These are phyloP conservation scores for Vigna angularis DNA, from an alignment of 306 rosid genomes.

Conservation along the genomic window DNA sequence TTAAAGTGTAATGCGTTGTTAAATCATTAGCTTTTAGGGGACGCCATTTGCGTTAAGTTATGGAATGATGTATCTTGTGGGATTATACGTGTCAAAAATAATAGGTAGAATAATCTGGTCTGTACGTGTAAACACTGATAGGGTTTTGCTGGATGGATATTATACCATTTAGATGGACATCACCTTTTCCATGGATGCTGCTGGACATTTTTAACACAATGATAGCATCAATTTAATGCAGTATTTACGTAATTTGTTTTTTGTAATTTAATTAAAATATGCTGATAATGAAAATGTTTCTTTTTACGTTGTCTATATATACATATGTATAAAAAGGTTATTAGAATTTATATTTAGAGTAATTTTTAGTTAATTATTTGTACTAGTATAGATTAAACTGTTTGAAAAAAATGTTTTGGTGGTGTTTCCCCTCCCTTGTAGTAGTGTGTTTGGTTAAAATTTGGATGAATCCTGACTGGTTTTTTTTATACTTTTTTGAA, in stretches of 20 bases:
- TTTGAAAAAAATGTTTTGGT: too few relatives aligned
- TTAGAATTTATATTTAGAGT: too few relatives aligned
- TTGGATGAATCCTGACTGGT: too few relatives aligned
- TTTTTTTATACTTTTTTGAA: too few relatives aligned
- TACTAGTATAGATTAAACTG: too few relatives aligned
- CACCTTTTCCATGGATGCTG: neutral
- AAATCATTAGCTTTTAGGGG: slow-evolving; percentile 40
- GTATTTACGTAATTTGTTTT: neutral
- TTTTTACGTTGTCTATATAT: too few relatives aligned
- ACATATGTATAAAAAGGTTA: too few relatives aligned
- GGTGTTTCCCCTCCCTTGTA: too few relatives aligned
- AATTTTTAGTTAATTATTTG: too few relatives aligned
- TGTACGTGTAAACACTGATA: slow-evolving; percentile 11
- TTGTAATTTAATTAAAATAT: neutral
- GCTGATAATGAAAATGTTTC: too few relatives aligned
- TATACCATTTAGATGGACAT: slow-evolving; percentile 2
- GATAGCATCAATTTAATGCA: slow-evolving; percentile 1
- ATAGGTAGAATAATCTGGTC: slow-evolving; percentile 18
- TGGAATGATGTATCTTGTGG: slow-evolving; percentile 21
- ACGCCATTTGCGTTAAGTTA: slow-evolving; percentile 5
- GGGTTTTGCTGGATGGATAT: slow-evolving; percentile 10
- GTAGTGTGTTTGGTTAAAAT: too few relatives aligned
- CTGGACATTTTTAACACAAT: slow-evolving; percentile 7
- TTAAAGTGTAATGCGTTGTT: slow-evolving; percentile 49
- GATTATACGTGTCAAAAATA: neutral